Evolutionary conservation across 2,329 filamentous ascomycete genomes (phyloP), one percentile per base, ranked within the genome.

Genomic region (Xylaria sp.): DNA sequence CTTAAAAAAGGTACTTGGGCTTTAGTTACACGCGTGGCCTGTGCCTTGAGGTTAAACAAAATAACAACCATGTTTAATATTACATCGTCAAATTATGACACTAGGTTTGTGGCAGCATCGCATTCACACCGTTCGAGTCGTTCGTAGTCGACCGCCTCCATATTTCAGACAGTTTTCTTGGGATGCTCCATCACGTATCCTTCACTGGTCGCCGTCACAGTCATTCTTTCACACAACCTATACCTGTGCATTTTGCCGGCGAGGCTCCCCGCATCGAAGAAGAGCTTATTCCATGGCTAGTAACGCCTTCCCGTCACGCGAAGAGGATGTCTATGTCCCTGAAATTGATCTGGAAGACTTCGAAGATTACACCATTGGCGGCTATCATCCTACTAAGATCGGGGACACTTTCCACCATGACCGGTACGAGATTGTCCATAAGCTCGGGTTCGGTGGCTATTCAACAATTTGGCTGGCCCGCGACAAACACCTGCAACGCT

Each of bases 381-480:
- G 79, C 21, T 81, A 76, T 55, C 78, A 82, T 67, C 79, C 80
- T 3, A 72, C 80, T 7, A 69, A 65, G 4, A 70, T 83, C 4
- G 78, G 77, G 21, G 77, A 82, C 53, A 55, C 66, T 1, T 80
- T 82, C 62, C 54, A 75, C 40, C 52, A 74, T 57, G 75, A 71
- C 19, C 75, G 77, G 33, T 83, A 83, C 63, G 71, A 72, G 43
- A 69, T 81, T 46, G 64, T 78, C 52, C 75, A 80, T 56, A 83
- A 83, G 68, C 67, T 82, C 33, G 79, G 80, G 31, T 77, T 73
- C 35, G 79, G 81, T 25, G 74, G 75, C 3, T 80, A 70, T 65
- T 78, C 78, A 6, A 83, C 78, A 7, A 76, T 81, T 46, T 83
- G 78, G 80, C 74, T 80, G 23, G 77, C 74, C 17, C 68, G 68